phyloP scores from a whole-genome alignment of 495 filamentous ascomycete genomes.

The Tricharina praecox region DNA sequence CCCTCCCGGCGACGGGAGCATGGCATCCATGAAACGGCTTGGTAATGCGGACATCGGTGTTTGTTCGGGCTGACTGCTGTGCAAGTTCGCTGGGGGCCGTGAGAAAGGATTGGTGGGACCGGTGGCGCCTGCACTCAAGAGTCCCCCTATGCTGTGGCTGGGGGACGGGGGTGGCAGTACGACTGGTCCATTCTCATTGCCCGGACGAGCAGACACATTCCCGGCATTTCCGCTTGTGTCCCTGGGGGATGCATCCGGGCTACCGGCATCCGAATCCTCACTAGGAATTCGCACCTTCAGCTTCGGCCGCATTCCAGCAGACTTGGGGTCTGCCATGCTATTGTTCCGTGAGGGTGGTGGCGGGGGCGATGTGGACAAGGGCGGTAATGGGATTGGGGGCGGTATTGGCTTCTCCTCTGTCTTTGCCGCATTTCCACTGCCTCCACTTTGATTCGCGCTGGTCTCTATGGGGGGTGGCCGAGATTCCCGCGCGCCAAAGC shows the following conservation, averaged over 20 bases:
- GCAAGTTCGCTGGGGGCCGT: constrained; percentile 54
- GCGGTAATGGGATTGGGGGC: background rate
- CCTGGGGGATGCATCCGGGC: constrained; percentile 56
- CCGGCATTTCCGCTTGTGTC: constrained; percentile 45
- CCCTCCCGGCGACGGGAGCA: constrained; percentile 64
- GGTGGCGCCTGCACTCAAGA: constrained; percentile 78
- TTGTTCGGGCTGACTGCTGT: constrained; percentile 52
- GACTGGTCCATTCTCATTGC: constrained; percentile 43
- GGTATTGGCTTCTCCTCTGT: constrained; percentile 2
- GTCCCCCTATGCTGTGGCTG: constrained; percentile 46
- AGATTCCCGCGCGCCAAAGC: constrained; percentile 30
- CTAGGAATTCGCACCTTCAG: constrained; percentile 90
- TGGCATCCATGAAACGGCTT: constrained; percentile 70
- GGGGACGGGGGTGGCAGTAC: constrained; percentile 90
- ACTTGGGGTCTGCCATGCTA: constrained; percentile 38
- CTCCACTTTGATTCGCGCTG: constrained; percentile 24
- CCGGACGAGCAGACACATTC: constrained; percentile 33
- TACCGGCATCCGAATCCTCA: constrained; percentile 69
- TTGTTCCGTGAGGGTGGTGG: constrained; percentile 61
- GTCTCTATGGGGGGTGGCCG: constrained; percentile 51
- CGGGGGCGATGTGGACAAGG: constrained; percentile 11
- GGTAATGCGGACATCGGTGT: constrained; percentile 96
- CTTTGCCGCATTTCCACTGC: background rate
- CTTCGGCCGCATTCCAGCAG: constrained; percentile 52
- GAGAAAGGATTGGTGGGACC: constrained; percentile 95